Base-by-base conservation (phyloP, 257 asterid species). In the Parsonsia alboflavescens region DNA sequence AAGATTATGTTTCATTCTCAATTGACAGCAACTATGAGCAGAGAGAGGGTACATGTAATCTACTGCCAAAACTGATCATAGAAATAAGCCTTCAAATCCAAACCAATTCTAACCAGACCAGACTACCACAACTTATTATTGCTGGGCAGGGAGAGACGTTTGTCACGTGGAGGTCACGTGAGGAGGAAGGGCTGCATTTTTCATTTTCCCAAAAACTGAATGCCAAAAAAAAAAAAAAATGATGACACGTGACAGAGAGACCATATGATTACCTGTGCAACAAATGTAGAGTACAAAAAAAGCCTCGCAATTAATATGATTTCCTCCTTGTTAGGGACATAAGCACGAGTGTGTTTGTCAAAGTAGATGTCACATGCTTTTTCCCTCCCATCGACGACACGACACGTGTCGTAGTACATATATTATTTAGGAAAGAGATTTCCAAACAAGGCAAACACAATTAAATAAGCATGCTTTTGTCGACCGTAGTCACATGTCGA, bases 311-410 rank as follows among this genome's bases (percentile, higher is more conserved):
- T 76, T 71, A 75, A 66, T 72, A 28, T 42, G 13, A 44, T 48
- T 76, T 76, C 75, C 70, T 72, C 78, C 80, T 72, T 79, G 81
- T 88, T 88, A 90, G 93, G 80, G 85, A 90, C 96, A 90, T 80
- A 82, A 84, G 83, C 93, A 90, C 96, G 93, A 83, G 91, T 85
- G 79, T 79, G 80, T 69, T 62, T 82, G 80, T 80, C 82, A 71
- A 75, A 81, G 76, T 70, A 77, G 76, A 86, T 54, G 88, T 91
- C 96, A 91, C 97, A 81, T 91, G 96, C 77, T 77, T 79, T 74
- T 84, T 85, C 57, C 48, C 71, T 49, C 84, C 84, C 88, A 67
- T 75, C 85, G 75, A 70, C 74, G 44, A 36, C 67, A 67, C 16
- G 87, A 84, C 96, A 88, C 89, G 87, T 89, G 93, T 80, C 91